phyloP scores from a whole-genome alignment of 2,329 filamentous ascomycete genomes.

The Pseudogymnoascus sp. region DNA sequence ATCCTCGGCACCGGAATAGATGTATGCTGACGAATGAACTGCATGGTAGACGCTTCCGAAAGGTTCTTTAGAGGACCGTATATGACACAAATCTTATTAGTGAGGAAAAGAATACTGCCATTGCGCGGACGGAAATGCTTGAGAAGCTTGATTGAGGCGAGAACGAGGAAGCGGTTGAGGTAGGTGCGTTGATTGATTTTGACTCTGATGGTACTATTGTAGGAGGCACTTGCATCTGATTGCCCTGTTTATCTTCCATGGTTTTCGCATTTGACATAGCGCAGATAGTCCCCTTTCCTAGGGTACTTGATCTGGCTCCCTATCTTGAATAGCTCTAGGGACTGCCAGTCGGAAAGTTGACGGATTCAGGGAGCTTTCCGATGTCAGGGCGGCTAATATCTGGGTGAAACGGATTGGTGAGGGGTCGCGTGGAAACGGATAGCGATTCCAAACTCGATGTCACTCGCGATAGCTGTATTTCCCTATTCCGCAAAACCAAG shows the following conservation, averaged over 20 bases:
- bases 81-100: constrained; percentile 28
- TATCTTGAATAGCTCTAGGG: not conserved
- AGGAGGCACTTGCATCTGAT: not conserved
- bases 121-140: constrained; percentile 8
- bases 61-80: constrained; percentile 24
- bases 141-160: constrained; percentile 7
- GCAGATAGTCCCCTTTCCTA: not conserved
- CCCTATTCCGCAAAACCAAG: not conserved
- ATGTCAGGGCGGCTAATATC: not conserved
- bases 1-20: constrained; percentile 34
- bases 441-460: not conserved
- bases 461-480: not conserved
- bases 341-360: not conserved
- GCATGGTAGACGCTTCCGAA: constrained; percentile 30
- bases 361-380: not conserved
- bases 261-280: not conserved
- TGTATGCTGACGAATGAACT: constrained; percentile 31
- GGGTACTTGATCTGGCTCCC: not conserved
- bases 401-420: not conserved
- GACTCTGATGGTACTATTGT: constrained; percentile 2
- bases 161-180: not conserved
- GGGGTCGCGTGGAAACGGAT: not conserved
- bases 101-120: constrained; percentile 1
- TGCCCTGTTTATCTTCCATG: not conserved
- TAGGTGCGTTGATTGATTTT: constrained; percentile 2